Base-by-base conservation (phyloP, 2,329 filamentous ascomycete species). In the Amphichorda felina region DNA sequence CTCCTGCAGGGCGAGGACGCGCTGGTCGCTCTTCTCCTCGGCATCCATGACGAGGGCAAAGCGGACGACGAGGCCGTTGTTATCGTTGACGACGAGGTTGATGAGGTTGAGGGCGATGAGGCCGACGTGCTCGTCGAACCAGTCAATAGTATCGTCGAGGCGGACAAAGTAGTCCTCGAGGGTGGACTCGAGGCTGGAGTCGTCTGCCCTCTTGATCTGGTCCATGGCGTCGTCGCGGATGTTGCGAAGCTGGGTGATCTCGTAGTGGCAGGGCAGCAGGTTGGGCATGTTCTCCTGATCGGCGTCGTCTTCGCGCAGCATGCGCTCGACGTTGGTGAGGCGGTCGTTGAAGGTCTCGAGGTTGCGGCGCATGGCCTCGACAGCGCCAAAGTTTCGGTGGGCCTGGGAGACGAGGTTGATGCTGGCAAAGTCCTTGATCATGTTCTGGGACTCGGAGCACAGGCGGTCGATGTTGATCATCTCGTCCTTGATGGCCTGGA, bases 401-500 rank as follows among this genome's bases (percentile, higher is more conserved):
- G 93, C 91, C 60, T 94, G 85, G 37, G 89, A 89, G 37, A 93
- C 83, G 41, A 85, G 66, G 56, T 93, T 91, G 67, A 94, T 91
- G 53, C 86, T 85, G 25, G 82, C 81, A 59, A 98, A 96, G 65
- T 98, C 91, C 51, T 83, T 79, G 51, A 98, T 94, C 77, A 95
- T 95, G 55, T 85, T 86, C 65, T 96, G 89, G 37, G 88, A 88
- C 61, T 98, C 93, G 43, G 88, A 87, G 64, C 91, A 98, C 44
- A 98, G 75, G 62, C 85, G 87, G 65, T 98, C 91, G 50, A 98
- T 96, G 62, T 89, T 93, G 69, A 93, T 87, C 76, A 98, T 91
- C 64, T 98, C 91, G 46, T 96, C 89, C 59, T 94, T 94, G 61
- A 95, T 95, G 49, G 82, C 75, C 53, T 85, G 82, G 25, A 98